Evolutionary conservation across 257 asterid genomes (phyloP).

Genomic region (Nicotiana sylvestris): DNA sequence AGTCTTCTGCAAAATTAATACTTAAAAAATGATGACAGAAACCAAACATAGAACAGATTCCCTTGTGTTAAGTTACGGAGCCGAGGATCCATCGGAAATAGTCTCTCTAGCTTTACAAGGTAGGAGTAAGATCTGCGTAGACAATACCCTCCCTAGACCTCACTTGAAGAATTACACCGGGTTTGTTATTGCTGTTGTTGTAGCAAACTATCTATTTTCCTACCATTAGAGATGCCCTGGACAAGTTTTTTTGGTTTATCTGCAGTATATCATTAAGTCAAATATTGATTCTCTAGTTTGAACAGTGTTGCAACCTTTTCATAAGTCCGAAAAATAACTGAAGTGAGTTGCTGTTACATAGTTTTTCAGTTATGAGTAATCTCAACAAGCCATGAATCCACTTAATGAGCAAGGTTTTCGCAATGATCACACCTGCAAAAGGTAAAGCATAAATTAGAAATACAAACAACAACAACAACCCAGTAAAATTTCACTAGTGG

Average conservation of each 20-base stretch:
- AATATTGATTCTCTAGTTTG: slow-evolving; percentile 31
- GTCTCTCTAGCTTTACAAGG: too few species aligned
- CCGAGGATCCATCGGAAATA: background rate
- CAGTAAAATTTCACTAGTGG: too few species aligned
- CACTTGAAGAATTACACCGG: too few species aligned
- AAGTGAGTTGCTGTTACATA: background rate
- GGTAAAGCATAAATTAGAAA: slow-evolving; percentile 21
- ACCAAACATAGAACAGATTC: background rate
- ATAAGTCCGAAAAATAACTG: slow-evolving; percentile 38
- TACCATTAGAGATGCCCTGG: background rate
- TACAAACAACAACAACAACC: background rate
- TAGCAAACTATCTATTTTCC: too few species aligned
- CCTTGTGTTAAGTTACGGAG: background rate
- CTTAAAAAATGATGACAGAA: background rate
- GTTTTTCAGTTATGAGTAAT: background rate
- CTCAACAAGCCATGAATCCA: slow-evolving; percentile 14
- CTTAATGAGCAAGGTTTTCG: slow-evolving; percentile 83
- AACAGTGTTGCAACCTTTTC: slow-evolving; percentile 77
- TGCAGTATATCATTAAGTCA: background rate
- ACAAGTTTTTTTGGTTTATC: background rate
- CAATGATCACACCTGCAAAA: slow-evolving; percentile 89
- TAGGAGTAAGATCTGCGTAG: too few species aligned
- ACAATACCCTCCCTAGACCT: too few species aligned
- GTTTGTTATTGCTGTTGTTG: too few species aligned
- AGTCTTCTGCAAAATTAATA: background rate